Percentiles rank a stretch among this genome's conserved stretches.
Evolutionary conservation across 164 flowering plant genomes (phyloP).

Genomic region (Magnolia sinica): DNA sequence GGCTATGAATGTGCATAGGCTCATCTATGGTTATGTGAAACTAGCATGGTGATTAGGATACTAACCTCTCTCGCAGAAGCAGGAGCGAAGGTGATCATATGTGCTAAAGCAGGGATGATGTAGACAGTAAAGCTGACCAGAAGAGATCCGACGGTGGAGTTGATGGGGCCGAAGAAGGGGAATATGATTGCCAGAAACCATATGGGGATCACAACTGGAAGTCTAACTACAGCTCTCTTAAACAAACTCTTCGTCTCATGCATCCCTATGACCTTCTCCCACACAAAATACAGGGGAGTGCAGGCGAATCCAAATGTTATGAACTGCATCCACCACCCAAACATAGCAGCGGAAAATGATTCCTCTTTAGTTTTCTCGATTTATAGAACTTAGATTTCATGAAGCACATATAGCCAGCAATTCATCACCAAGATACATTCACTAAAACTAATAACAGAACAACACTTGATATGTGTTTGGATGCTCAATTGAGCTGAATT

Average conservation of each 20-base stretch:
- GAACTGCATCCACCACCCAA: slow-evolving; percentile 37
- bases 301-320: slow-evolving; percentile 85
- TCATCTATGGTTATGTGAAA: not conserved
- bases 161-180: slow-evolving; percentile 37
- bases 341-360: not conserved
- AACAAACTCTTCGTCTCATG: slow-evolving; percentile 64
- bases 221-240: slow-evolving; percentile 50
- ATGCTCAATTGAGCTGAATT: too few relatives aligned
- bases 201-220: slow-evolving; percentile 71
- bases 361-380: not conserved
- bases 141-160: slow-evolving; percentile 34
- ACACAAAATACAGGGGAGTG: slow-evolving; percentile 79
- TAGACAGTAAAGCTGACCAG: slow-evolving; percentile 37
- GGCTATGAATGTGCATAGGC: not conserved
- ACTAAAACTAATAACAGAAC: too few relatives aligned
- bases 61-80: slow-evolving; percentile 32
- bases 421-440: too few relatives aligned
- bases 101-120: slow-evolving; percentile 31
- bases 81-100: slow-evolving; percentile 30
- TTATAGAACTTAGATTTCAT: not conserved
- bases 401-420: not conserved
- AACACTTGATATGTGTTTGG: too few relatives aligned
- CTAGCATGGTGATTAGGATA: not conserved
- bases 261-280: slow-evolving; percentile 75
- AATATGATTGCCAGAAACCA: slow-evolving; percentile 35